phyloP scores from a whole-genome alignment of 2,329 filamentous ascomycete species.

The Pseudocercospora macadamiae region DNA sequence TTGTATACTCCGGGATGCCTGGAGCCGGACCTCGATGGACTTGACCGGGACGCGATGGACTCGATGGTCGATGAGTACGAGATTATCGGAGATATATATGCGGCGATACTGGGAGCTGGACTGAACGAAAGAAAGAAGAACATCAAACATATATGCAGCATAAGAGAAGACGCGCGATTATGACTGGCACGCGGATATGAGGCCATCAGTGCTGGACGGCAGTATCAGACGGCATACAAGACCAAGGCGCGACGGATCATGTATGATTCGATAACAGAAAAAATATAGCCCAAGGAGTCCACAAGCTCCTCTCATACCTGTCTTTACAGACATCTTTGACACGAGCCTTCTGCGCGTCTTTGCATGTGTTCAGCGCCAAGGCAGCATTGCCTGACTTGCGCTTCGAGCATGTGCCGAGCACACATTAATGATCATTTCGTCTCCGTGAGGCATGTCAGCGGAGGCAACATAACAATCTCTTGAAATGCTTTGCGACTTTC shows the following conservation, averaged over 20 bases:
- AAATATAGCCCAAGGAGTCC: conserved; percentile 22
- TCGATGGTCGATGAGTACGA: conserved; percentile 16
- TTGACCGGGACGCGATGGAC: conserved; percentile 22
- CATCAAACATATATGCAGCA: conserved; percentile 11
- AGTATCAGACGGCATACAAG: conserved; percentile 24
- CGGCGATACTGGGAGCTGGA: conserved; percentile 11
- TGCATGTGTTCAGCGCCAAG: not conserved
- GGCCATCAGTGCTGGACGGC: conserved; percentile 23
- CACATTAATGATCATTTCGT: conserved; percentile 7
- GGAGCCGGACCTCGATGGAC: conserved; percentile 24
- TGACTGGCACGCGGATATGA: conserved; percentile 19
- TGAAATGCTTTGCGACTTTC: conserved; percentile 14
- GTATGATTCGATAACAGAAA: conserved; percentile 23
- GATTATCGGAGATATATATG: conserved; percentile 7
- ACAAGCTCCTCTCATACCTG: conserved; percentile 23
- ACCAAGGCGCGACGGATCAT: conserved; percentile 24
- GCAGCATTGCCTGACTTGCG: not conserved
- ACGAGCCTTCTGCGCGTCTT: conserved; percentile 12
- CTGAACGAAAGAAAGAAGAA: conserved; percentile 7
- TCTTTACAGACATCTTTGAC: conserved; percentile 20
- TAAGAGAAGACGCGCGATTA: conserved; percentile 19
- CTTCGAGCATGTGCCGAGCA: conserved; percentile 1
- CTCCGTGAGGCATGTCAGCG: conserved; percentile 24
- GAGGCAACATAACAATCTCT: conserved; percentile 11
- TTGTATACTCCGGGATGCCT: conserved; percentile 6